Percentiles rank a stretch among this genome's conserved stretches.
Evolutionary conservation across 768 basidiomycete species (phyloP).

Genomic region (Lepiota brunneoincarnata): DNA sequence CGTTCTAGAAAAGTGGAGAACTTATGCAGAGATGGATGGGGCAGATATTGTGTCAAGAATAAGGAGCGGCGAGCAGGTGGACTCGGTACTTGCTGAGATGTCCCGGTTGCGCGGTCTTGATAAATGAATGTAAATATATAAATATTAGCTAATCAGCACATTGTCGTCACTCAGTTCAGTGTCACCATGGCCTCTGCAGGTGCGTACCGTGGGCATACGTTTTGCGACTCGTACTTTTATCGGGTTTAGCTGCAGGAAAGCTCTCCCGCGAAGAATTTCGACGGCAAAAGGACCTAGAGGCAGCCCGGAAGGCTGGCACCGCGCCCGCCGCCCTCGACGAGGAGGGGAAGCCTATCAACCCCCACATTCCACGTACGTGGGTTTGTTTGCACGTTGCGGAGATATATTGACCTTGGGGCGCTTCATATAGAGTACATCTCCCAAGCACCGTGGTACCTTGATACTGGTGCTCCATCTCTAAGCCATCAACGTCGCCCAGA

Average conservation of each 20-base stretch:
- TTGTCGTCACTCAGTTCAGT: not conserved
- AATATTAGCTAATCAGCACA: slow-evolving; percentile 10
- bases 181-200: slow-evolving; percentile 17
- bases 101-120: slow-evolving; percentile 8
- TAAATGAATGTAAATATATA: slow-evolving; percentile 5
- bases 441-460: slow-evolving; percentile 98
- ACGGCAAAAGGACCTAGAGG: slow-evolving; percentile 94
- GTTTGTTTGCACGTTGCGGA: not conserved
- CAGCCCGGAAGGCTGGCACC: slow-evolving; percentile 97
- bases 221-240: slow-evolving; percentile 10
- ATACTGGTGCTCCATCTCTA: slow-evolving; percentile 90
- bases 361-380: slow-evolving; percentile 92
- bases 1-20: slow-evolving; percentile 79
- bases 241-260: slow-evolving; percentile 60
- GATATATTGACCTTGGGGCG: slow-evolving; percentile 2
- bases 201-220: not conserved
- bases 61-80: slow-evolving; percentile 23
- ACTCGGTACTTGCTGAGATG: slow-evolving; percentile 29
- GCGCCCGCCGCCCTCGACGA: slow-evolving; percentile 95
- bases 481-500: slow-evolving; percentile 89
- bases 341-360: slow-evolving; percentile 94
- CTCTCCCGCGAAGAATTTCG: slow-evolving; percentile 93
- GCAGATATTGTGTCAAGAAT: slow-evolving; percentile 36
- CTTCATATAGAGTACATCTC: slow-evolving; percentile 84
- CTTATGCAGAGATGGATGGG: slow-evolving; percentile 62